Conservation (phyloP, 352 stramenopile genomes). For the Globisporangium uncinulatum region DNA sequence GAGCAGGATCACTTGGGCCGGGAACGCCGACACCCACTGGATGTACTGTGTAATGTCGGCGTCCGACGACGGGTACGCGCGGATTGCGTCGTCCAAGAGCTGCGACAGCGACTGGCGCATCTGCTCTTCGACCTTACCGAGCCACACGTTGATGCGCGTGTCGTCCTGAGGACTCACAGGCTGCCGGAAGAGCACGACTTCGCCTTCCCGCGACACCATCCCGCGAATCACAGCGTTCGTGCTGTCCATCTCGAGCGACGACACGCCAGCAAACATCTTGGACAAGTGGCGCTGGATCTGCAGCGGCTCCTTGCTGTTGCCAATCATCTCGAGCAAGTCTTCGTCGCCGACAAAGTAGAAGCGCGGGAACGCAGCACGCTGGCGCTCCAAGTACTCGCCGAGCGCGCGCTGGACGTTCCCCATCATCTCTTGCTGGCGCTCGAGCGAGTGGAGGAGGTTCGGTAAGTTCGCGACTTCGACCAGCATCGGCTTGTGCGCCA, state of each 20-base stretch:
- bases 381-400: slow-evolving; percentile 98
- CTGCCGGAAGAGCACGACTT: slow-evolving; percentile 93
- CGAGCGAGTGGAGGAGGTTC: slow-evolving; percentile 90
- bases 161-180: slow-evolving; percentile 90
- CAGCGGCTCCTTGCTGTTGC: slow-evolving; percentile 96
- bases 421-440: slow-evolving; percentile 97
- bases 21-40: slow-evolving; percentile 96
- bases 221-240: slow-evolving; percentile 69
- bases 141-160: slow-evolving; percentile 93
- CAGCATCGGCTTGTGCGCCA: slow-evolving; percentile 95
- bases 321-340: slow-evolving; percentile 99
- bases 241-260: slow-evolving; percentile 83
- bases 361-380: slow-evolving; percentile 94
- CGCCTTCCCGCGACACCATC: slow-evolving; percentile 99
- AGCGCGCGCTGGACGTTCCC: slow-evolving; percentile 99
- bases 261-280: slow-evolving; percentile 99
- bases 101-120: slow-evolving; percentile 97
- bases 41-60: slow-evolving; percentile 87
- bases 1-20: slow-evolving; percentile 98
- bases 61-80: slow-evolving; percentile 65
- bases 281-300: slow-evolving; percentile 96
- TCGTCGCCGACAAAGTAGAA: slow-evolving; percentile 99
- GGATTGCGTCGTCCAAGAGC: slow-evolving; percentile 92
- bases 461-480: slow-evolving; percentile 92
- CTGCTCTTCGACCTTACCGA: slow-evolving; percentile 94